Conservation (phyloP, 1,284 basidiomycete genomes). For the Boletus mariae region DNA sequence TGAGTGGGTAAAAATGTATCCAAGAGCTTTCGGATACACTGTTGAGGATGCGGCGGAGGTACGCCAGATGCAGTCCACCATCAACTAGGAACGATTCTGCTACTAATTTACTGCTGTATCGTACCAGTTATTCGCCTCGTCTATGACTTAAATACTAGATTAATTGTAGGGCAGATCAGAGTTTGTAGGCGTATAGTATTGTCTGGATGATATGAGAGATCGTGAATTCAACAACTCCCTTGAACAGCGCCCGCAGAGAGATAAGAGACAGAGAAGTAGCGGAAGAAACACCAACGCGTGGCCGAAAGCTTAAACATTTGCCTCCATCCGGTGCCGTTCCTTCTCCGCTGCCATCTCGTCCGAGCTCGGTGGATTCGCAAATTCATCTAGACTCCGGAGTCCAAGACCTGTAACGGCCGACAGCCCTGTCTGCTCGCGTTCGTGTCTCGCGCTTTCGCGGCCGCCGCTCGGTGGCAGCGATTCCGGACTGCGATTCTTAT, state of each 20-base stretch:
- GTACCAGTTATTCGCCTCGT: no score
- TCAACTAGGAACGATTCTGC: no score
- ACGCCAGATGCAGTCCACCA: no score
- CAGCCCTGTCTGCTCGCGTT: conserved; percentile 15
- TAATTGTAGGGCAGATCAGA: background rate
- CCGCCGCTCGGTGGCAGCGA: conserved; percentile 4
- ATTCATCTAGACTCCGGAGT: conserved; percentile 28
- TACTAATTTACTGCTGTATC: no score
- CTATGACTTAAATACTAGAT: background rate
- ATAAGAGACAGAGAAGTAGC: background rate
- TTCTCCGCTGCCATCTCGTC: conserved; percentile 14
- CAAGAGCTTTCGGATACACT: no score
- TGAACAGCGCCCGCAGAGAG: background rate
- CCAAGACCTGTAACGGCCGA: conserved; percentile 31
- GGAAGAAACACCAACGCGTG: background rate
- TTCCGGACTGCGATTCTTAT: conserved; percentile 1
- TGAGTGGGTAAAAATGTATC: no score
- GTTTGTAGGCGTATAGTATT: background rate
- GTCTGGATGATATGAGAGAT: background rate
- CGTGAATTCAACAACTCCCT: background rate
- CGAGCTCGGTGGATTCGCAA: conserved; percentile 4
- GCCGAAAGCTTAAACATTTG: background rate
- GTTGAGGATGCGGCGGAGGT: no score
- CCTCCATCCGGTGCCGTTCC: conserved; percentile 1
- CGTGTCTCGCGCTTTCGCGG: conserved; percentile 11